Conservation (phyloP, 1,284 basidiomycete genomes). For the Pterula multifida region DNA sequence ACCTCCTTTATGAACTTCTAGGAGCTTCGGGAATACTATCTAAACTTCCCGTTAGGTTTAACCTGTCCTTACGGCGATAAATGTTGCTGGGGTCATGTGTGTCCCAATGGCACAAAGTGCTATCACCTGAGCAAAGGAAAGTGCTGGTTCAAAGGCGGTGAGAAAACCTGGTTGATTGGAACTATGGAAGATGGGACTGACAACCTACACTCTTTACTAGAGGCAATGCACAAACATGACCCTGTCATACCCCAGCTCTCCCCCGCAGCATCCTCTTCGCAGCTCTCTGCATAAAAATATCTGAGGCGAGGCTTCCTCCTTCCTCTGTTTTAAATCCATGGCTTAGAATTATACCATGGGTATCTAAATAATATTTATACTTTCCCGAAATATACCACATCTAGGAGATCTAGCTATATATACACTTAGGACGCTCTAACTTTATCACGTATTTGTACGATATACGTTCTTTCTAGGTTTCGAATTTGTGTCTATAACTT, state of each 20-base stretch:
- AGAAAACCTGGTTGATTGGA: too few species aligned
- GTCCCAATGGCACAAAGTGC: slow-evolving; percentile 62
- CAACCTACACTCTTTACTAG: not conserved
- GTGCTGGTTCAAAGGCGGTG: slow-evolving; percentile 77
- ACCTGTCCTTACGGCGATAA: slow-evolving; percentile 56
- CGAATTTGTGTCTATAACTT: too few species aligned
- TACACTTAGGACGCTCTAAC: too few species aligned
- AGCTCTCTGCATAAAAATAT: not conserved
- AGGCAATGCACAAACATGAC: slow-evolving; percentile 2
- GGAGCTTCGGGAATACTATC: not conserved
- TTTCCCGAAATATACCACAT: too few species aligned
- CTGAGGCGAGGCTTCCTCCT: too few species aligned
- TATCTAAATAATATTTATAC: too few species aligned
- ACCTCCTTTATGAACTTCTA: not conserved
- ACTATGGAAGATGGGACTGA: too few species aligned
- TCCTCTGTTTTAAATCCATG: too few species aligned
- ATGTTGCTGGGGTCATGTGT: slow-evolving; percentile 75
- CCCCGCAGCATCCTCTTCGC: not conserved
- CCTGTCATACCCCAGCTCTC: not conserved
- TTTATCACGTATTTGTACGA: too few species aligned
- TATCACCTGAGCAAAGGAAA: slow-evolving; percentile 53
- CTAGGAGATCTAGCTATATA: too few species aligned
- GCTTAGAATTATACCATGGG: too few species aligned
- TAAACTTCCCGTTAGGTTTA: slow-evolving; percentile 31
- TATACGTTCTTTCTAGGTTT: too few species aligned